Evolutionary conservation across 805 yeast genomes (phyloP).

Genomic region (Zygoascus flipseniorum): DNA sequence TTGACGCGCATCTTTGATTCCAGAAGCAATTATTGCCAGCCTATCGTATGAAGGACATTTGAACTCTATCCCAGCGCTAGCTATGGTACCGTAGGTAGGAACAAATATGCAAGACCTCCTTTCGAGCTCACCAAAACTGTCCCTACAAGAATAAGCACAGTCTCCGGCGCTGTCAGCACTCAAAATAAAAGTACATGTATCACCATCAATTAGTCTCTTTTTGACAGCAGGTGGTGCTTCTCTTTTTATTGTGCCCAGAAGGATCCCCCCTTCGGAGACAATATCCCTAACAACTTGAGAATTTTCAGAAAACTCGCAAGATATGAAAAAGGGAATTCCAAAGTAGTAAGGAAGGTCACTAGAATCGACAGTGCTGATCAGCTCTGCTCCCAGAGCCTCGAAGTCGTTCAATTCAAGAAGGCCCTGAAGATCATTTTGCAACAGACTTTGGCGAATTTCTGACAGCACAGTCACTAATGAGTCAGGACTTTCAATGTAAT

Average conservation of each 20-base stretch:
- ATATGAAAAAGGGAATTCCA: conserved; percentile 6
- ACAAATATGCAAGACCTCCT: neutral
- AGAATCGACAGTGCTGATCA: neutral
- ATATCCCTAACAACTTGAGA: neutral
- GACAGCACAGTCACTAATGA: neutral
- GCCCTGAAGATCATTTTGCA: neutral
- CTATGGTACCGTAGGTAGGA: conserved; percentile 4
- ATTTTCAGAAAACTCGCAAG: neutral
- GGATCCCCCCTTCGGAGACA: neutral
- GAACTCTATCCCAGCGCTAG: conserved; percentile 10
- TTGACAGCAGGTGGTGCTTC: neutral
- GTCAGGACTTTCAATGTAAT: neutral
- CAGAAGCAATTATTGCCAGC: conserved; percentile 11
- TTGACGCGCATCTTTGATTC: conserved; percentile 13
- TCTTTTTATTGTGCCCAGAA: conserved; percentile 1
- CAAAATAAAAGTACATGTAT: neutral
- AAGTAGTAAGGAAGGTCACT: conserved; percentile 1
- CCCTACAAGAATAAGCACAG: neutral
- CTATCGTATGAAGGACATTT: conserved; percentile 14
- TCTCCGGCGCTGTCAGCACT: neutral
- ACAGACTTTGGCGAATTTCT: neutral
- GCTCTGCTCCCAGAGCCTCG: no score
- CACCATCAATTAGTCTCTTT: neutral
- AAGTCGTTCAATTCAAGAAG: neutral
- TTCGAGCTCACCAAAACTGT: neutral